phyloP scores from a whole-genome alignment of 805 yeast genomes.

The Cyberlindnera americana region DNA sequence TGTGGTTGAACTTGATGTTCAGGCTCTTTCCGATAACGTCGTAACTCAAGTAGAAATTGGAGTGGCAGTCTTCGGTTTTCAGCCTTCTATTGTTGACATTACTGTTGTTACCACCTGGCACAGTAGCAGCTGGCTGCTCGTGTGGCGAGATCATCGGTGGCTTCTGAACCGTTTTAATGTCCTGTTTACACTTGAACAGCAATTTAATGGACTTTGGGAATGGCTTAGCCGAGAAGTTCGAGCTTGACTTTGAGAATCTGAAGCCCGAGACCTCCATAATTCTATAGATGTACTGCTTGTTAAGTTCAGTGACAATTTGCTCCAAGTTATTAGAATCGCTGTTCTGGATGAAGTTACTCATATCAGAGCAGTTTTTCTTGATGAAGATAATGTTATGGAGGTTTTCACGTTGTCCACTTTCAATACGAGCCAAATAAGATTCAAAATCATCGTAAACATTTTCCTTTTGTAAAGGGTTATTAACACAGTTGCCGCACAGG shows the following conservation, averaged over 20 bases:
- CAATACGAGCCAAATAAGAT: slow-evolving; percentile 18
- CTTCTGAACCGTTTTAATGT: slow-evolving; percentile 24
- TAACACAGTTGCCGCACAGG: slow-evolving; percentile 27
- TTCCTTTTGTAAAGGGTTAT: slow-evolving; percentile 23
- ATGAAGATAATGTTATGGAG: slow-evolving; percentile 23
- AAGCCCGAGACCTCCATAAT: slow-evolving; percentile 23
- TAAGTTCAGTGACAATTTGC: slow-evolving; percentile 15
- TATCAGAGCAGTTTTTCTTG: slow-evolving; percentile 18
- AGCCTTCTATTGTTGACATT: slow-evolving; percentile 13
- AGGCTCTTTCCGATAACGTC: slow-evolving; percentile 21
- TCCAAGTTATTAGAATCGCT: slow-evolving; percentile 14
- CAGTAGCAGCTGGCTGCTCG: slow-evolving; percentile 5
- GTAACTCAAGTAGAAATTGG: slow-evolving; percentile 25
- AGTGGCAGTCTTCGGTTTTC: slow-evolving; percentile 26
- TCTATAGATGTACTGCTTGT: slow-evolving; percentile 15
- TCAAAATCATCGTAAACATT: slow-evolving; percentile 25
- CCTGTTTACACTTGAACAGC: slow-evolving; percentile 26
- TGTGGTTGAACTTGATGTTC: slow-evolving; percentile 24
- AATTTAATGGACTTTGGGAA: slow-evolving; percentile 26
- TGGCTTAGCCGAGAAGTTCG: slow-evolving; percentile 22
- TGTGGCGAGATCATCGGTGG: slow-evolving; percentile 1
- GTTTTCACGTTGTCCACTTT: slow-evolving; percentile 15
- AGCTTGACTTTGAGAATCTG: slow-evolving; percentile 23
- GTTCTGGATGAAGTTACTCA: slow-evolving; percentile 17
- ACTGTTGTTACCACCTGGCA: slow-evolving; percentile 9